Conservation (phyloP, 371 early-diverging fungal genomes). For the Apophysomyces ossiformis region DNA sequence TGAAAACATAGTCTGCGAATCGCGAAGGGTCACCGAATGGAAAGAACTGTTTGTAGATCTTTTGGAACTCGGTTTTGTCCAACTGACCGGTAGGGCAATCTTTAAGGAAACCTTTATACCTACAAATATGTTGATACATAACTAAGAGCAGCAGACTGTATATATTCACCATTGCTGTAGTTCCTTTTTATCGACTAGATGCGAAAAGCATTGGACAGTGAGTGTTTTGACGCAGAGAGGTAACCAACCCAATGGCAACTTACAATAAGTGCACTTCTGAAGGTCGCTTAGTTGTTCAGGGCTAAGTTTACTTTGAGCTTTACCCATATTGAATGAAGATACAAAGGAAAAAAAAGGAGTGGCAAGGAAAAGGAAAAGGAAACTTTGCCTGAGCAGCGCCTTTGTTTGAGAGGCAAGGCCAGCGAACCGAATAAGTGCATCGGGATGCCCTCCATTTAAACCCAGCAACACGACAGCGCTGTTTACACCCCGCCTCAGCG, state of each 20-base stretch:
- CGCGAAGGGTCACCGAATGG: slow-evolving; percentile 92
- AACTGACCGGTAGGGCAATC: slow-evolving; percentile 89
- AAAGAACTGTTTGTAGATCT: slow-evolving; percentile 95
- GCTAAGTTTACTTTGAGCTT: slow-evolving; percentile 80
- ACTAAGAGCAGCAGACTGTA: slow-evolving; percentile 3
- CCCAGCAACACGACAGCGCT: background rate
- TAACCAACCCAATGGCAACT: slow-evolving; percentile 27
- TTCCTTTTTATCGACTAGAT: slow-evolving; percentile 87
- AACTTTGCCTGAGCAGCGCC: background rate
- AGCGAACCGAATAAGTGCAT: background rate
- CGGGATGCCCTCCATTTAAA: background rate
- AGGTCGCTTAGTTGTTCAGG: slow-evolving; percentile 79
- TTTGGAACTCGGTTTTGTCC: slow-evolving; percentile 82
- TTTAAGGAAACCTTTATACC: slow-evolving; percentile 93
- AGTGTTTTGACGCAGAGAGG: too few species aligned
- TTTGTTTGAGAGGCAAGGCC: background rate
- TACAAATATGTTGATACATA: slow-evolving; percentile 21
- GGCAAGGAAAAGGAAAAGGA: slow-evolving; percentile 9
- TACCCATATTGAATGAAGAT: slow-evolving; percentile 64
- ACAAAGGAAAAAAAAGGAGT: slow-evolving; percentile 13
- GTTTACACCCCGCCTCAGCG: too few species aligned
- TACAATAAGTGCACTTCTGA: slow-evolving; percentile 81
- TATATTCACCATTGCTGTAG: slow-evolving; percentile 84
- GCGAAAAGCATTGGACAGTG: background rate
- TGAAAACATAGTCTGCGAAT: slow-evolving; percentile 89